Base-by-base conservation (phyloP, 2,329 filamentous ascomycete species). In the Fusarium euwallaceae region DNA sequence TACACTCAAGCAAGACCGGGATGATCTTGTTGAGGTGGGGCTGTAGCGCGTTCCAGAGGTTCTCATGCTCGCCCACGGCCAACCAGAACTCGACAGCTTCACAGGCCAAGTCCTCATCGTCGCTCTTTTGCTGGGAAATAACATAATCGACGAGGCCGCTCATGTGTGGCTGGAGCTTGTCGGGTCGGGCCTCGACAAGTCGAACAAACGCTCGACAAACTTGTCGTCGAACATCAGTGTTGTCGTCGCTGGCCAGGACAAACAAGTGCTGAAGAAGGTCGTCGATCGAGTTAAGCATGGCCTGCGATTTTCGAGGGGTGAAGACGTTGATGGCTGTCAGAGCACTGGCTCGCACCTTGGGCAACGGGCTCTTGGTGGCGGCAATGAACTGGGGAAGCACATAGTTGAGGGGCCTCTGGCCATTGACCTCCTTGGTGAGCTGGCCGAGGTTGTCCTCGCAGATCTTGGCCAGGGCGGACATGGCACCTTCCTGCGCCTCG, bases 11-110 rank as follows among this genome's bases (percentile, higher is more conserved):
- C 61, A 99, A 86, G 2, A 98, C 93, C 0, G 97, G 97, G 34
- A 99, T 93, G 73, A 98, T 96, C 82, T 94, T 94, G 75, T 89
- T 84, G 66, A 98, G 90, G 80, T 94, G 94, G 0, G 95, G 95
- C 10, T 89, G 91, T 55, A 99, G 87, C 1, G 91, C 89, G 75
- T 91, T 89, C 86, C 94, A 95, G 63, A 98, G 86, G 69, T 93
- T 90, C 48, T 94, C 90, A 80, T 98, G 94, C 81, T 98, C 97
- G 70, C 95, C 95, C 22, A 97, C 92, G 43, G 95, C 95, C 53
- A 99, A 90, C 95, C 97, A 99, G 81, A 99, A 99, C 82, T 99
- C 97, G 6, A 97, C 95, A 10, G 97, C 97, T 81, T 99, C 97
- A 75, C 97, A 92, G 41, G 96, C 95, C 68, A 99, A 87, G 48